phyloP scores from a whole-genome alignment of 164 flowering plant genomes.

The Macadamia tetraphylla region DNA sequence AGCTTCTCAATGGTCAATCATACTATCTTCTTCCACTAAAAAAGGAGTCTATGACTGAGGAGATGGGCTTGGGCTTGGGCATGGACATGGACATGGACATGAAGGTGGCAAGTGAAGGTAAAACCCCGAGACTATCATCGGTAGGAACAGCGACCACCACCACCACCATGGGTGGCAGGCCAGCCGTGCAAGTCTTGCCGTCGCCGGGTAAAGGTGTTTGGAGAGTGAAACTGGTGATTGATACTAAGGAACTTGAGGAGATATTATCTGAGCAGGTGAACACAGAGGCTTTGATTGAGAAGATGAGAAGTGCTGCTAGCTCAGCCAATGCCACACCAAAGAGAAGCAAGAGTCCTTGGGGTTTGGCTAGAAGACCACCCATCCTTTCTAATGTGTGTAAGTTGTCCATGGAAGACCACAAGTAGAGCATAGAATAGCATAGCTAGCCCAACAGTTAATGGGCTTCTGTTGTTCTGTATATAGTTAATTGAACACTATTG shows the following conservation, averaged over 20 bases:
- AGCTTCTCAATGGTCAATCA: constrained; percentile 28
- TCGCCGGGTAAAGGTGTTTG: constrained; percentile 48
- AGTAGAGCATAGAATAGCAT: no score
- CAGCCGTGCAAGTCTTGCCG: constrained; percentile 43
- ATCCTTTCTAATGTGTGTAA: not conserved
- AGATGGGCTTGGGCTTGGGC: no score
- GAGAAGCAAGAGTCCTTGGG: not conserved
- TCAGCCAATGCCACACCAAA: constrained; percentile 2
- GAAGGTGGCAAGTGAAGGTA: constrained; percentile 1
- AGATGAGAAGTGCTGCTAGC: constrained; percentile 51
- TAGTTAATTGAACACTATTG: no score
- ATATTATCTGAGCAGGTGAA: constrained; percentile 54
- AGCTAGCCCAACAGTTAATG: no score
- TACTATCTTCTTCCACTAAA: constrained; percentile 50
- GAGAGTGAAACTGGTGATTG: constrained; percentile 64
- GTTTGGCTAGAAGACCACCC: not conserved
- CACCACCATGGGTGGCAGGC: constrained; percentile 12
- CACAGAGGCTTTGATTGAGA: constrained; percentile 63
- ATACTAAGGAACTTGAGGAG: constrained; percentile 46
- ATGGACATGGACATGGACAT: not conserved
- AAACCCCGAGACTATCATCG: constrained; percentile 20
- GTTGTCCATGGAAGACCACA: not conserved
- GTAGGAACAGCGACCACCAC: constrained; percentile 7
- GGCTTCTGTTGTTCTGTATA: no score
- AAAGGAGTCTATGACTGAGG: not conserved